Evolutionary conservation across 2,329 filamentous ascomycete genomes (phyloP), one percentile per base, ranked within the genome.

Genomic region (Lasiodiplodia sp.): DNA sequence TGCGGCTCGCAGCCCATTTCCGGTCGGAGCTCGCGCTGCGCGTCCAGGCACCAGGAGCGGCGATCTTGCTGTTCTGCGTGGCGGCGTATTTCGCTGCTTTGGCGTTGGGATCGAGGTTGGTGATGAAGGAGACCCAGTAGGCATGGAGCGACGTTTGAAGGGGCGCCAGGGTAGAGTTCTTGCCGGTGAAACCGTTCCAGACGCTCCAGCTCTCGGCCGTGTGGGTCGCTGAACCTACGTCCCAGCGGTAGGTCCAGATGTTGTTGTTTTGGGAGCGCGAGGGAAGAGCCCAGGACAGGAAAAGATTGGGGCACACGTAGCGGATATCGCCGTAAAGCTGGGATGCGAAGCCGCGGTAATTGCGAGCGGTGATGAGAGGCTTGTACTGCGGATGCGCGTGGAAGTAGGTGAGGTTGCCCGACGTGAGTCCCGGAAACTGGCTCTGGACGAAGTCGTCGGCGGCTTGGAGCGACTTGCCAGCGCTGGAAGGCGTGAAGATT

Each of bases 231-330:
- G 78, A 75, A 14, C 77, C 79, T 2, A 86, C 82, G 55, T 86
- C 83, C 78, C 82, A 86, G 0, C 82, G 78, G 70, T 86, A 86
- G 55, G 82, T 81, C 81, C 83, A 86, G 7, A 80, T 78, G 1
- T 71, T 74, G 5, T 75, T 71, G 23, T 74, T 74, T 1, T 55
- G 64, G 1, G 78, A 75, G 62, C 75, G 71, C 0, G 75, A 72
- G 6, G 74, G 72, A 4, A 62, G 47, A 3, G 47, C 23, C 56
- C 55, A 68, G n/a, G 62, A 44, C 58, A 86, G 80, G 55, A 78
- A 77, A 55, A 83, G 80, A 1, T 78, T 80, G 0, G 82, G 81
- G 65, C 84, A 86, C 34, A 76, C 81, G 71, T 86, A 86, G 1
- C 84, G 86, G 8, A 84, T 76, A 67, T 87, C 84, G 4, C 86